Evolutionary conservation across 768 basidiomycete species (phyloP), one percentile per base, ranked within the genome.

Genomic region (Psilocybe sp.): DNA sequence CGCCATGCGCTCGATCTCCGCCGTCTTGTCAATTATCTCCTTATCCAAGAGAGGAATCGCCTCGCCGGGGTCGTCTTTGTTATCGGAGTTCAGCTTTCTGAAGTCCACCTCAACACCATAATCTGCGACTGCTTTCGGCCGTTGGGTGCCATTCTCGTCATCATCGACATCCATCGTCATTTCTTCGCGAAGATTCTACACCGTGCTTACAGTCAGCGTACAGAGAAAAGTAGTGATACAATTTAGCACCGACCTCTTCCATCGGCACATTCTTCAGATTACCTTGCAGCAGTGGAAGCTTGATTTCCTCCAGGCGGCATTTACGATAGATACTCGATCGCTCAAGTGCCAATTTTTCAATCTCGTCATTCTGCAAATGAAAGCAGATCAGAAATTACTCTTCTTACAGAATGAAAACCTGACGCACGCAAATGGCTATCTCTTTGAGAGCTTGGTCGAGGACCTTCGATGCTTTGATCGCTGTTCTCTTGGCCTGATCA

Each of bases 51-150:
- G 81, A 14, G 83, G 77, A n/a, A 84, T 73, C 7, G 76, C 75
- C 31, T 86, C 86, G 1, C 78, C 69, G 7, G 84, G 75, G 20
- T 82, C 82, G 58, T 82, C 82, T 77, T 81, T 81, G 15, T 81
- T 78, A 40, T 92, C 89, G 6, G 89, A 87, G 3, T 92, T 87
- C 12, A 97, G 69, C 5, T 70, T 69, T 6, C 78, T 75, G 60
- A 96, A 98, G 65, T 97, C 82, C 35, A 97, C 86, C 59, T 93
- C 89, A 44, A 99, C 85, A 6, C 92, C 96, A 58, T 86, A 96
- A 60, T 94, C 87, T 9, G 83, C 77, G 2, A 88, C 85, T 48
- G 75, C 71, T 53, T 81, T 87, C 1, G 85, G 81, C 41, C 76
- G 78, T 60, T 93, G 92, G 3, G 85, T 84, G 5, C 79, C 87